phyloP scores from a whole-genome alignment of 345 rosid genomes.

The Eucalyptus regnans region DNA sequence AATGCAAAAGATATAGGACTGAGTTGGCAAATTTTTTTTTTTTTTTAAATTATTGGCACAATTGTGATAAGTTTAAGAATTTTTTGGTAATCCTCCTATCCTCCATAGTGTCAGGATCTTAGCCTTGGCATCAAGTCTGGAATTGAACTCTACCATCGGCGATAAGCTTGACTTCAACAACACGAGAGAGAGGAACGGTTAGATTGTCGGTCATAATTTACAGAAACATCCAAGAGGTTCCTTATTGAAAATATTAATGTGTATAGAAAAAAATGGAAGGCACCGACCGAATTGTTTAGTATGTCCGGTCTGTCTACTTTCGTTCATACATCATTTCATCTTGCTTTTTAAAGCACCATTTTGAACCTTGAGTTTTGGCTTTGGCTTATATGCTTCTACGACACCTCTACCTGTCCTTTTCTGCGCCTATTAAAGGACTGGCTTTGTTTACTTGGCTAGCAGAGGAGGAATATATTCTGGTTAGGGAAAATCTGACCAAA shows the following conservation, averaged over 20 bases:
- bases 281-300: not conserved
- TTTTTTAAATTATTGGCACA: too few species aligned
- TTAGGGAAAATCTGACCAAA: too few species aligned
- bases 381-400: not conserved
- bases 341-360: too few species aligned
- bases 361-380: too few species aligned
- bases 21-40: too few species aligned
- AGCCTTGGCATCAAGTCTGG: not conserved
- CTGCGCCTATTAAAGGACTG: not conserved
- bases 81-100: too few species aligned
- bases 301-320: not conserved
- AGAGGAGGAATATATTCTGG: too few species aligned
- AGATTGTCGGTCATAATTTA: not conserved
- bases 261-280: not conserved
- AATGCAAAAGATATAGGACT: too few species aligned
- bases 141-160: not conserved
- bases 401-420: not conserved
- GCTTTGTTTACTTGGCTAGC: not conserved
- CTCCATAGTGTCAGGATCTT: not conserved
- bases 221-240: not conserved
- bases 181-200: not conserved
- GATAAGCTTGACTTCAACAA: not conserved
- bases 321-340: not conserved
- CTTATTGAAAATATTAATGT: not conserved
- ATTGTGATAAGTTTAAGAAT: rapidly evolving